Percentiles rank a stretch among this genome's conserved stretches.
These are phyloP conservation scores for Chalaropsis ovoidea DNA, from an alignment of 2,329 filamentous ascomycete genomes.

Conservation along the genomic window DNA sequence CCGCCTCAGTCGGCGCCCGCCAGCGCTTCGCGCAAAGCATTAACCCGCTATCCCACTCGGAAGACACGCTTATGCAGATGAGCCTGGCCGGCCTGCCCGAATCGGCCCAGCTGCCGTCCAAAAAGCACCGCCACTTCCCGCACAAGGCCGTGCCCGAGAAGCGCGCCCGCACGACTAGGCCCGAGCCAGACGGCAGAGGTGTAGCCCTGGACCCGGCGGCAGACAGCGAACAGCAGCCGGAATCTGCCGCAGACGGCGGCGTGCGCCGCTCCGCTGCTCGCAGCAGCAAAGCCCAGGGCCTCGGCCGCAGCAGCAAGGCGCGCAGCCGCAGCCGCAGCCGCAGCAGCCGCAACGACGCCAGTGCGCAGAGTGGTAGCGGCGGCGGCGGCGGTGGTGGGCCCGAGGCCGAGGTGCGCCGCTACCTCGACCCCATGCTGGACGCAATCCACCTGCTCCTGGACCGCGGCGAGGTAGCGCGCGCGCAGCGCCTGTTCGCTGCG, in stretches of 20 bases:
- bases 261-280: background rate
- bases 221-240: background rate
- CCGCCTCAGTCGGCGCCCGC: conserved; percentile 7
- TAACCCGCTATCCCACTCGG: conserved; percentile 44
- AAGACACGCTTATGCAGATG: conserved; percentile 41
- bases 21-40: conserved; percentile 30
- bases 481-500: conserved; percentile 19
- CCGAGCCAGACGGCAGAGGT: background rate
- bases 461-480: conserved; percentile 20
- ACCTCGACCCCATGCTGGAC: conserved; percentile 21
- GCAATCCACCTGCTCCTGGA: conserved; percentile 19
- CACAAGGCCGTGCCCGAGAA: conserved; percentile 32
- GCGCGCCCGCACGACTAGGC: background rate
- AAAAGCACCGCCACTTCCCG: conserved; percentile 36
- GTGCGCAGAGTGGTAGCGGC: too few relatives aligned
- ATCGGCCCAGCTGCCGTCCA: conserved; percentile 36
- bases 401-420: conserved; percentile 20
- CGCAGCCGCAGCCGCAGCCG: conserved; percentile 14
- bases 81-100: conserved; percentile 40
- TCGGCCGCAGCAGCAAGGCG: background rate
- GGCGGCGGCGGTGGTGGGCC: background rate
- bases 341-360: background rate
- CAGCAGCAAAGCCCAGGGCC: background rate
- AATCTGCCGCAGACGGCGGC: background rate
- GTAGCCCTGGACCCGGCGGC: background rate